Conservation (phyloP, 805 yeast species). For the Scheffersomyces ergatensis region DNA sequence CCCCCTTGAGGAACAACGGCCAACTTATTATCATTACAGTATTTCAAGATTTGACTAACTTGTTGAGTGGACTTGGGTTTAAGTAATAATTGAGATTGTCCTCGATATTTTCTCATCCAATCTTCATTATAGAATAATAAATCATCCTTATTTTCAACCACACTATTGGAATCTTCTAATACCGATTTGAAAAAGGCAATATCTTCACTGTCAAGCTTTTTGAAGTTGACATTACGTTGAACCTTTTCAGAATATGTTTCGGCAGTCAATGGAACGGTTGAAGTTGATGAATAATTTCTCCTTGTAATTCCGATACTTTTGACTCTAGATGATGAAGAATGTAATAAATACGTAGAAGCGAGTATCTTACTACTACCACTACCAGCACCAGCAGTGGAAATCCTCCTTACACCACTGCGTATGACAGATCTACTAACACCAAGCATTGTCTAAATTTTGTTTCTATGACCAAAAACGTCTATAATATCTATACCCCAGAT, state of each 20-base stretch:
- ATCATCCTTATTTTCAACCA: constrained; percentile 58
- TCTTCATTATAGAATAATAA: constrained; percentile 78
- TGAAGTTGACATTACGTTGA: constrained; percentile 49
- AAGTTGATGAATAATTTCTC: constrained; percentile 8
- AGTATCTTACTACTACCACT: no score
- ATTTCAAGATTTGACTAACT: constrained; percentile 69
- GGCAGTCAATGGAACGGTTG: constrained; percentile 55
- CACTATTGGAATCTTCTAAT: constrained; percentile 48
- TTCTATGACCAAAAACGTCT: no score
- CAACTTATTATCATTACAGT: constrained; percentile 71
- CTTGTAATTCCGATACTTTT: no score
- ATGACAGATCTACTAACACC: no score
- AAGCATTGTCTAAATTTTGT: no score
- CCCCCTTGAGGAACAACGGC: constrained; percentile 98
- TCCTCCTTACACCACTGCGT: no score
- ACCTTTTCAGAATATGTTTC: constrained; percentile 64
- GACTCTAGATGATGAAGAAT: no score
- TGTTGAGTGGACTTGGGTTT: constrained; percentile 82
- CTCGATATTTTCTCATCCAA: constrained; percentile 91
- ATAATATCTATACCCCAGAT: no score
- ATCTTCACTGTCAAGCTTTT: constrained; percentile 54
- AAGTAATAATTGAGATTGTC: constrained; percentile 77
- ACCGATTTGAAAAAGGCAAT: constrained; percentile 58
- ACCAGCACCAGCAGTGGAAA: no score
- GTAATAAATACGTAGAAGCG: no score